Percentiles rank a stretch among this genome's conserved stretches.
phyloP scores from a whole-genome alignment of 176 grass and related monocot genomes.

The Panicum miliaceum region DNA sequence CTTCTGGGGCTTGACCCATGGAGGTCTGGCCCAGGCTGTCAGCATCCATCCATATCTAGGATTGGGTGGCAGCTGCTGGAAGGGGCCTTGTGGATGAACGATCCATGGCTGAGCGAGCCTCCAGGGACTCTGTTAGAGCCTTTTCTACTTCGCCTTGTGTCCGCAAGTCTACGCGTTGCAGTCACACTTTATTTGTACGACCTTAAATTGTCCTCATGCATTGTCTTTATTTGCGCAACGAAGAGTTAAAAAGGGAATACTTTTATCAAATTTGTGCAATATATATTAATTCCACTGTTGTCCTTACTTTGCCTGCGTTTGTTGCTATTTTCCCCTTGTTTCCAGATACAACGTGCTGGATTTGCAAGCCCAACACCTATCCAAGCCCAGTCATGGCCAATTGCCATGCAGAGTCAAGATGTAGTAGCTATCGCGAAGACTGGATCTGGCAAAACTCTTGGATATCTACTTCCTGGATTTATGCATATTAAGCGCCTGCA shows the following conservation, averaged over 20 bases:
- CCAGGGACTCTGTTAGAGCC: constrained; percentile 59
- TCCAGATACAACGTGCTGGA: constrained; percentile 81
- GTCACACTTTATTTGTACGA: constrained; percentile 44
- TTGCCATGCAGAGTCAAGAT: constrained; percentile 89
- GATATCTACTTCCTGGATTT: constrained; percentile 96
- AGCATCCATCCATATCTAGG: constrained; percentile 34
- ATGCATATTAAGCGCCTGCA: constrained; percentile 80
- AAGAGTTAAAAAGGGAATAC: neutral
- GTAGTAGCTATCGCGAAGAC: constrained; percentile 98
- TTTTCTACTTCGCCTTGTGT: constrained; percentile 61
- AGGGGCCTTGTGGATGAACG: constrained; percentile 52
- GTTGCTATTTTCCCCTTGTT: constrained; percentile 10
- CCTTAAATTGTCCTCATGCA: constrained; percentile 44
- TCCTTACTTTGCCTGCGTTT: constrained; percentile 44
- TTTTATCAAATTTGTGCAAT: constrained; percentile 13
- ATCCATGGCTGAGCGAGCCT: constrained; percentile 38
- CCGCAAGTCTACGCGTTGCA: constrained; percentile 37
- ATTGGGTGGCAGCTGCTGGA: constrained; percentile 48
- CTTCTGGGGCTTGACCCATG: constrained; percentile 49
- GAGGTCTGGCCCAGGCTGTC: constrained; percentile 50
- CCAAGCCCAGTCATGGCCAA: constrained; percentile 98
- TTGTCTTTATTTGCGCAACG: constrained; percentile 42
- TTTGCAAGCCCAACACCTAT: constrained; percentile 91
- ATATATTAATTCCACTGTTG: constrained; percentile 10
- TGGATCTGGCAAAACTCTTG: constrained; percentile 95